Base-by-base conservation (phyloP, 2,329 filamentous ascomycete genomes). In the Apiospora arundinis region DNA sequence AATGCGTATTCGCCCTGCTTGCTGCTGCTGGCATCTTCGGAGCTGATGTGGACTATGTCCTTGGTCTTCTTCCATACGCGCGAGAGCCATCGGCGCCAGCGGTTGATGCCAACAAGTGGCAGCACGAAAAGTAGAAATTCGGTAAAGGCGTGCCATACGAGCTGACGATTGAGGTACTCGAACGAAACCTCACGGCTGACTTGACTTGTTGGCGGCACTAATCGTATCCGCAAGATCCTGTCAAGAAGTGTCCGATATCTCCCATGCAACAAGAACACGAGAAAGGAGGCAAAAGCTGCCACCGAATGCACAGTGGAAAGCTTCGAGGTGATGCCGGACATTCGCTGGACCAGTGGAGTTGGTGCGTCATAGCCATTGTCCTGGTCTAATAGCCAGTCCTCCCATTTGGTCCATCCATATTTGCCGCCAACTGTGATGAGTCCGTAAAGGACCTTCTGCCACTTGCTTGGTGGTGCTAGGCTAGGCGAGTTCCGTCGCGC, bases 71-170 rank as follows among this genome's bases (percentile, higher is more conserved):
- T 91, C 94, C 95, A 97, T n/a, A 92, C 91, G 73, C 95, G 89
- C 25, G 89, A 87, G n/a, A 98, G 85, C 92, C 95, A 97, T 75
- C 95, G 89, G 71, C 94, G 90, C 96, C 96, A 99, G 75, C 95
- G 90, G 78, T 93, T 92, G 76, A 99, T 95, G 69, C 96, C 96
- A 56, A 99, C 93, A n/a, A 99, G 88, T 0, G 96, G 96, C n/a
- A 99, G 87, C 23, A 98, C 89, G 81, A 98, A 99, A 44, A 99
- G 89, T n/a, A 99, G 86, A 77, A 99, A 99, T 81, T 99, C 96
- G 37, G 96, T 99, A 78, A 99, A 97, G n/a, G 96, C 96, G 82
- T 99, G 96, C 96, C 96, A 99, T 48, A 99, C 96, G 14, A 99
- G 90, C 83, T 99, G 96, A 67, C 96, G 92, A 81, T 99, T 99